A percentile compares a stretch with the other conserved stretches of the same genome.
Evolutionary conservation across 768 basidiomycete genomes (phyloP).

Genomic region (Candolleomyces aberdarensis): DNA sequence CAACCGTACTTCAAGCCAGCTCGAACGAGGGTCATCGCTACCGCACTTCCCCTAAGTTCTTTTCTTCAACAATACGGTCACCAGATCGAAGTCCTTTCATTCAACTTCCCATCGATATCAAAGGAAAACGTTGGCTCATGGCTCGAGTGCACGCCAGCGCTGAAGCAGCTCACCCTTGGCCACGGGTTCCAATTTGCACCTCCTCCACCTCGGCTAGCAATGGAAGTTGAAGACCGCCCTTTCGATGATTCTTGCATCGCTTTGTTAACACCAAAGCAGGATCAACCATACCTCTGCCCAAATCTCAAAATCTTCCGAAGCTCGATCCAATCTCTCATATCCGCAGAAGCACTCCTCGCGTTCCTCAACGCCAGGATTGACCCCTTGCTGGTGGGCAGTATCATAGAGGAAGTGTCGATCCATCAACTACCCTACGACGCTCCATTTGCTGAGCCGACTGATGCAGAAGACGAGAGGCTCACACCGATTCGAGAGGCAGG

Average conservation of each 20-base stretch:
- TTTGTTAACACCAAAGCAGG: neutral
- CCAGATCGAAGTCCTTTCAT: neutral
- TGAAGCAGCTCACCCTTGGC: neutral
- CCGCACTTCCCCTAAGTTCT: too few species aligned
- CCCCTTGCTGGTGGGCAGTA: too few species aligned
- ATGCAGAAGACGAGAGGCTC: too few species aligned
- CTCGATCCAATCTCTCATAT: neutral
- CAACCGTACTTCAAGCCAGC: too few species aligned
- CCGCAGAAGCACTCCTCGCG: neutral
- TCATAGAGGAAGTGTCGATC: too few species aligned
- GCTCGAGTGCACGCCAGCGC: neutral
- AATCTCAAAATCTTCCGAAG: neutral
- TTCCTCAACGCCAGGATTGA: neutral
- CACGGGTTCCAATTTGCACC: neutral
- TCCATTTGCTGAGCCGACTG: too few species aligned
- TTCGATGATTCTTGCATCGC: neutral
- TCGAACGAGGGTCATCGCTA: too few species aligned
- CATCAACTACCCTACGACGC: too few species aligned
- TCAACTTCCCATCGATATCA: neutral
- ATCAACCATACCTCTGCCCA: neutral
- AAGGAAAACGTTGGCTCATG: neutral
- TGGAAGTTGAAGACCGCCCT: neutral
- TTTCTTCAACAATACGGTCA: neutral
- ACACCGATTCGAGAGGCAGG: too few species aligned
- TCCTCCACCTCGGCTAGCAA: neutral